These are phyloP conservation scores for Metarhizium guizhouense DNA, from an alignment of 2,329 filamentous ascomycete genomes.

Conservation along the genomic window DNA sequence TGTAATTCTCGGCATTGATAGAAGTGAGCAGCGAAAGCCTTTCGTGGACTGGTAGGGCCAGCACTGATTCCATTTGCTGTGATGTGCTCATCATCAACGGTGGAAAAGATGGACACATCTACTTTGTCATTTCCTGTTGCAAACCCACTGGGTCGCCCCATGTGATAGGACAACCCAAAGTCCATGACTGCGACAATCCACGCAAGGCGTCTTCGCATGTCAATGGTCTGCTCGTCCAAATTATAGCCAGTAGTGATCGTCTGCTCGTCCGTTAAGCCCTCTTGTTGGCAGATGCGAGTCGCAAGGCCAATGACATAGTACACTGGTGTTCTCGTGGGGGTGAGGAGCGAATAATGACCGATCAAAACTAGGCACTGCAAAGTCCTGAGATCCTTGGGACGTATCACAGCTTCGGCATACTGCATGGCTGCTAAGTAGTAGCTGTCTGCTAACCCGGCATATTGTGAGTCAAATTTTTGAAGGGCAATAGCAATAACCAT, in stretches of 20 bases:
- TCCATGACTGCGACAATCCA: slow-evolving; percentile 90
- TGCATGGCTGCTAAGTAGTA: slow-evolving; percentile 89
- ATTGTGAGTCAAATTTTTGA: slow-evolving; percentile 82
- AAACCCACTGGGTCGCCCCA: slow-evolving; percentile 80
- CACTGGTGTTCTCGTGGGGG: slow-evolving; percentile 82
- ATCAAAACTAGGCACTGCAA: slow-evolving; percentile 84
- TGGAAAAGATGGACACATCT: slow-evolving; percentile 76
- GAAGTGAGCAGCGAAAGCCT: slow-evolving; percentile 85
- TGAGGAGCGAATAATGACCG: slow-evolving; percentile 84
- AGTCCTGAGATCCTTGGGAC: slow-evolving; percentile 82
- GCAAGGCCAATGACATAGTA: slow-evolving; percentile 91
- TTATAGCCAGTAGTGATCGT: slow-evolving; percentile 62
- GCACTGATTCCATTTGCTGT: slow-evolving; percentile 65
- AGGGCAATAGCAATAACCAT: slow-evolving; percentile 93
- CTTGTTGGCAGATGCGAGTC: slow-evolving; percentile 77
- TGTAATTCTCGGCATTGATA: slow-evolving; percentile 85
- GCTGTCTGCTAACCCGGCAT: slow-evolving; percentile 88
- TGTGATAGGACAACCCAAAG: slow-evolving; percentile 74
- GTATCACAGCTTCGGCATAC: slow-evolving; percentile 72
- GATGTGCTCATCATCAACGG: slow-evolving; percentile 76
- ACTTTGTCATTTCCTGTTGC: slow-evolving; percentile 74
- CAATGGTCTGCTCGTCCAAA: slow-evolving; percentile 66
- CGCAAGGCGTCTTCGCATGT: slow-evolving; percentile 80
- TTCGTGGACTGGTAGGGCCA: slow-evolving; percentile 68
- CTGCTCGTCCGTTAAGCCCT: slow-evolving; percentile 81